Conservation (phyloP, 208 protist species). For the Trypanosomatidae sp. region DNA sequence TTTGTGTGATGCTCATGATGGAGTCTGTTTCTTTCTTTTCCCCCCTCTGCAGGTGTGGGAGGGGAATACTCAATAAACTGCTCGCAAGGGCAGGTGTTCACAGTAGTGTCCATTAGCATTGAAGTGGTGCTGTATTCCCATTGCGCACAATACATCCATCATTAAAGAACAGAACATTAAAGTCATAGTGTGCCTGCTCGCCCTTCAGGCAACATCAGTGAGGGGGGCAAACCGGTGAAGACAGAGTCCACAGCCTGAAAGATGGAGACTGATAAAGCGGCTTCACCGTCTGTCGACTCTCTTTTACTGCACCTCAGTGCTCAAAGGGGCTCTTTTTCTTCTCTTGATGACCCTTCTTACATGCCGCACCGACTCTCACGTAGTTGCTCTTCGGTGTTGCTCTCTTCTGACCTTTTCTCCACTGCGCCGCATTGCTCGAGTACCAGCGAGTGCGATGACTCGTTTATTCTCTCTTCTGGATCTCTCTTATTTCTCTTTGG, state of each 20-base stretch:
- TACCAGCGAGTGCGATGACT: neutral
- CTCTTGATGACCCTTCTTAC: neutral
- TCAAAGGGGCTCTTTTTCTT: neutral
- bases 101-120: neutral
- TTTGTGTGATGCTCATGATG: constrained; percentile 2
- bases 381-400: neutral
- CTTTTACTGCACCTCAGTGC: neutral
- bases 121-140: neutral
- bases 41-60: neutral
- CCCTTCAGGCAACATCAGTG: neutral
- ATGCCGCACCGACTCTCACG: neutral
- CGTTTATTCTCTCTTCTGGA: neutral
- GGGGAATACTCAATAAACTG: neutral
- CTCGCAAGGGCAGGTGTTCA: neutral
- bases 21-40: neutral
- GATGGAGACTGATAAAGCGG: neutral
- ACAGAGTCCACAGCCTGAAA: neutral
- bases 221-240: neutral
- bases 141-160: neutral
- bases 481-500: neutral
- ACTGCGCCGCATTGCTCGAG: neutral
- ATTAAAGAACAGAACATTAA: neutral
- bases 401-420: neutral
- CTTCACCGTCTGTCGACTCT: neutral
- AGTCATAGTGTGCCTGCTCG: neutral